These are phyloP conservation scores for Alternaria atra DNA, from an alignment of 2,329 filamentous ascomycete genomes.

Conservation along the genomic window DNA sequence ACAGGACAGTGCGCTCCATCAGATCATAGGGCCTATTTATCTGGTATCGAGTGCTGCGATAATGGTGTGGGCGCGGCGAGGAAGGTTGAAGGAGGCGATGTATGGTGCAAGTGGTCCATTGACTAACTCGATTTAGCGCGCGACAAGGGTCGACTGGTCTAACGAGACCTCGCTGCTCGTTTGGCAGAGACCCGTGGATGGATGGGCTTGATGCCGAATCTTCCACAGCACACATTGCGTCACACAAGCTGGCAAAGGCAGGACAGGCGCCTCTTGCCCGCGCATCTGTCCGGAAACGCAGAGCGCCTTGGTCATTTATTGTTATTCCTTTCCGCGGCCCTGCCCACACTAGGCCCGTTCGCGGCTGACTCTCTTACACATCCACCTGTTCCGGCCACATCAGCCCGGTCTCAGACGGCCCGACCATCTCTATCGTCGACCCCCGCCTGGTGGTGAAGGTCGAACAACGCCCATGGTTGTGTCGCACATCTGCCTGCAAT, in stretches of 20 bases:
- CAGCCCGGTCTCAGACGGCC: conserved; percentile 34
- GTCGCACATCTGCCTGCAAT: conserved; percentile 20
- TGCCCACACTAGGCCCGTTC: conserved; percentile 20
- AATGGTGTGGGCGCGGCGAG: conserved; percentile 25
- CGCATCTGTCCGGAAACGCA: conserved; percentile 6
- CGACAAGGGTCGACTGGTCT: conserved; percentile 16
- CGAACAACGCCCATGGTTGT: conserved; percentile 11
- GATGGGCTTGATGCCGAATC: conserved; percentile 16
- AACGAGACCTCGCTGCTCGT: conserved; percentile 26
- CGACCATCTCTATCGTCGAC: conserved; percentile 16
- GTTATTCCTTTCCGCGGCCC: conserved; percentile 9
- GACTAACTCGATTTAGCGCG: conserved; percentile 28
- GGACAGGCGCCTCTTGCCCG: neutral
- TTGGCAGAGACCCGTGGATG: conserved; percentile 16
- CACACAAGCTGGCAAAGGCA: conserved; percentile 10
- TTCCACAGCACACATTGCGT: conserved; percentile 19
- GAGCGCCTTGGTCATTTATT: conserved; percentile 8
- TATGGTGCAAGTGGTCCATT: conserved; percentile 21
- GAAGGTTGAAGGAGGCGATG: conserved; percentile 37
- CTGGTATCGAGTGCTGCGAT: conserved; percentile 7
- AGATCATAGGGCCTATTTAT: neutral
- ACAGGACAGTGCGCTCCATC: neutral
- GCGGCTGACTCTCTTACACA: conserved; percentile 26
- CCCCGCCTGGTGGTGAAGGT: conserved; percentile 1
- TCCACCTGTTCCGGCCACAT: conserved; percentile 30